Conservation (phyloP, 176 grass and related monocot species). For the Eragrostis curvula region DNA sequence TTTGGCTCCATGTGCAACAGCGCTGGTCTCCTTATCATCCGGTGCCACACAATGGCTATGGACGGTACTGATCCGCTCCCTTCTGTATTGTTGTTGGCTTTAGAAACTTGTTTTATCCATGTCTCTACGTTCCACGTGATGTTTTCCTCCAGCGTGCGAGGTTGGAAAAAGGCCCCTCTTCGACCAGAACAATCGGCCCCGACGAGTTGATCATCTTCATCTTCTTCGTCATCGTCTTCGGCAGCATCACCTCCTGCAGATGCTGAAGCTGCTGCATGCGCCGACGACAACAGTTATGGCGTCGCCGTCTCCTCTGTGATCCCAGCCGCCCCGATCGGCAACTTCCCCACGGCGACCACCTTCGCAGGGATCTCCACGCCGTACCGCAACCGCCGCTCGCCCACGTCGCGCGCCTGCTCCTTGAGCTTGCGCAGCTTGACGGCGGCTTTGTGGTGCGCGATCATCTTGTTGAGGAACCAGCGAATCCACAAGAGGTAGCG, state of each 20-base stretch:
- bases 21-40: rapidly evolving
- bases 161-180: not conserved
- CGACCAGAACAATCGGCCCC: not conserved
- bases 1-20: not conserved
- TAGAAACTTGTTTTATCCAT: not conserved
- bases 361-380: not conserved
- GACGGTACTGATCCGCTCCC: not conserved
- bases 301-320: no score
- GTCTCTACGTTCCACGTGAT: not conserved
- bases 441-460: not conserved
- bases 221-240: not conserved
- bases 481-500: not conserved
- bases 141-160: not conserved
- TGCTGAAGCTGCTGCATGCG: not conserved
- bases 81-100: rapidly evolving
- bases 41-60: not conserved
- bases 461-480: not conserved
- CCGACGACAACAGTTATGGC: not conserved
- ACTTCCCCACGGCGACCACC: not conserved
- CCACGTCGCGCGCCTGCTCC: not conserved
- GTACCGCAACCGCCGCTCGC: not conserved
- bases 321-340: not conserved
- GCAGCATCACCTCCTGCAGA: not conserved
- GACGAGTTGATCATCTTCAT: not conserved
- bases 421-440: not conserved